These are phyloP conservation scores for Tetrapisispora arboricola DNA, from an alignment of 805 yeast species.

Conservation along the genomic window DNA sequence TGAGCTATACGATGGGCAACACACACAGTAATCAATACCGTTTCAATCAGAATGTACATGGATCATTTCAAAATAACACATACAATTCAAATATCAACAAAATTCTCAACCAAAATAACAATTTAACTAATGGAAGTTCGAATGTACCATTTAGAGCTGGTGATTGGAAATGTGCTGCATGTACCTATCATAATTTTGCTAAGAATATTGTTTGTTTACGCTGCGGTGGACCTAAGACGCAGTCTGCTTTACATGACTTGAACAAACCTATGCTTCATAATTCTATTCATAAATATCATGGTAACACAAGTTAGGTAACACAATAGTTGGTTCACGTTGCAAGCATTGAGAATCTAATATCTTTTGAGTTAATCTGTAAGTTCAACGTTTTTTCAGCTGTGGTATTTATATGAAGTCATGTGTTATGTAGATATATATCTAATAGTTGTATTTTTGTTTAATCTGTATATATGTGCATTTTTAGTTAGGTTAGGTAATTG, in stretches of 20 bases:
- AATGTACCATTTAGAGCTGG: conserved; percentile 92
- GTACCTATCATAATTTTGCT: conserved; percentile 87
- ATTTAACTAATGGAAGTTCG: conserved; percentile 28
- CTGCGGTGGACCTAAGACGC: conserved; percentile 62
- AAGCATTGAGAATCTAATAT: no score
- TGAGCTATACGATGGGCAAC: background rate
- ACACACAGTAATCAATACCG: background rate
- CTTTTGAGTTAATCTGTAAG: no score
- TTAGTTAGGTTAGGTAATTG: background rate
- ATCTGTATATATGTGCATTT: background rate
- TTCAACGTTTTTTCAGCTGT: no score
- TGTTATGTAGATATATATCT: background rate
- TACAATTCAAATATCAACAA: conserved; percentile 5
- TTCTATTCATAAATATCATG: background rate
- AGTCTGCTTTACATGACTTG: conserved; percentile 8
- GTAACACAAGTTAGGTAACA: background rate
- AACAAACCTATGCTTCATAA: background rate
- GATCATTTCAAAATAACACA: conserved; percentile 2
- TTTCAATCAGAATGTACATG: background rate
- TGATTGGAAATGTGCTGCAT: conserved; percentile 84
- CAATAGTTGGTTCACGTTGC: background rate
- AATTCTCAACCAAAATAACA: conserved; percentile 6
- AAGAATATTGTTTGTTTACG: conserved; percentile 78
- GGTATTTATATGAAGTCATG: no score
- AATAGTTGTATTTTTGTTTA: background rate